Evolutionary conservation across 2,329 filamentous ascomycete genomes (phyloP).

Genomic region (Penicillium sp.): DNA sequence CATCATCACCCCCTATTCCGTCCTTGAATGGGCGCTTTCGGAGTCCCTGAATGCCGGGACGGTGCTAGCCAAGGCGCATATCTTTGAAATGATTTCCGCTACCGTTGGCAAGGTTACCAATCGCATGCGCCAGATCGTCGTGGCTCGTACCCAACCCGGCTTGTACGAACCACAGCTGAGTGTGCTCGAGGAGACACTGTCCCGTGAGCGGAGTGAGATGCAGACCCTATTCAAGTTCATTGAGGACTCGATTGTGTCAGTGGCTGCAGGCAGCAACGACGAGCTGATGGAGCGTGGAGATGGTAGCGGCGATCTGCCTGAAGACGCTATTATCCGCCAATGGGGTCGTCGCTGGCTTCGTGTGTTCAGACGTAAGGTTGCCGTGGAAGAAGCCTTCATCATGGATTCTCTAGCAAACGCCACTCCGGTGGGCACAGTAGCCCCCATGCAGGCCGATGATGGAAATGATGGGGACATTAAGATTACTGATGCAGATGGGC

Average conservation of each 20-base stretch:
- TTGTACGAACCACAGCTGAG: conserved; percentile 55
- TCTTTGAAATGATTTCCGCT: conserved; percentile 86
- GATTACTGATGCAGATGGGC: conserved; percentile 28
- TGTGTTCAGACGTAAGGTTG: conserved; percentile 77
- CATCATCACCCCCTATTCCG: conserved; percentile 80
- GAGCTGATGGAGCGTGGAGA: conserved; percentile 68
- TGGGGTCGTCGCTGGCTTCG: conserved; percentile 88
- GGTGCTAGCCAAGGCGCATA: conserved; percentile 69
- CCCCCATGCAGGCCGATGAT: conserved; percentile 18
- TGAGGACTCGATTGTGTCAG: conserved; percentile 72
- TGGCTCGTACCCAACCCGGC: conserved; percentile 59
- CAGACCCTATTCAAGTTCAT: conserved; percentile 77
- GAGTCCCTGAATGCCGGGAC: conserved; percentile 65
- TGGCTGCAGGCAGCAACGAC: conserved; percentile 73
- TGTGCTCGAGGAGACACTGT: conserved; percentile 65
- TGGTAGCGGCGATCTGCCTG: conserved; percentile 50
- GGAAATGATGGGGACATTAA: conserved; percentile 32
- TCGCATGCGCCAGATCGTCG: conserved; percentile 77
- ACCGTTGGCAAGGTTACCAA: conserved; percentile 89
- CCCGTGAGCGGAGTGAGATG: conserved; percentile 71
- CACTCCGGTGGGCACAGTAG: conserved; percentile 41
- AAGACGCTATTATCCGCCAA: conserved; percentile 65
- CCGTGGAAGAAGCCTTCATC: conserved; percentile 78
- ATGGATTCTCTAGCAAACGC: conserved; percentile 56
- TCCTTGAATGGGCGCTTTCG: conserved; percentile 85